Conservation (phyloP, 2,329 filamentous ascomycete genomes). For the Eutypella sp. region DNA sequence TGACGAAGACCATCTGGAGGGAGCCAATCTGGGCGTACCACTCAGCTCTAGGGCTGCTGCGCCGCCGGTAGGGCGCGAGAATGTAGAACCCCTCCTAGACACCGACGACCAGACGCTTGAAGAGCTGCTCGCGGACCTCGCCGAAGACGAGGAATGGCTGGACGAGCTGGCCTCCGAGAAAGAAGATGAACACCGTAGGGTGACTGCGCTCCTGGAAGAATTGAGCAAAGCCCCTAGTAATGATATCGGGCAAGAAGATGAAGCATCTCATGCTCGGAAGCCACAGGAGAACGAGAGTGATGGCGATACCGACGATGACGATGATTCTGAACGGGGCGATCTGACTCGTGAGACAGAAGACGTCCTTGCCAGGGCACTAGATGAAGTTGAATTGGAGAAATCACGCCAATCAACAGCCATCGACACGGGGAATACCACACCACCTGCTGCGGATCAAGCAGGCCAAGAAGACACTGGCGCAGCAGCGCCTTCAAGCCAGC, state of each 20-base stretch:
- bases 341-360: conserved; percentile 41
- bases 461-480: neutral
- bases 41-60: conserved; percentile 3
- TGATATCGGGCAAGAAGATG: conserved; percentile 3
- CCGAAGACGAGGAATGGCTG: conserved; percentile 26
- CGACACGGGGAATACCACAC: neutral
- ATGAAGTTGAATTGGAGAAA: conserved; percentile 38
- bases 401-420: conserved; percentile 10
- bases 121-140: conserved; percentile 43
- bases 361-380: conserved; percentile 40
- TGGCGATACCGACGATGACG: conserved; percentile 12
- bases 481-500: conserved; percentile 1
- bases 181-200: conserved; percentile 27
- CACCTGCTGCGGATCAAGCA: conserved; percentile 2
- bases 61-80: conserved; percentile 12
- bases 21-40: conserved; percentile 2
- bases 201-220: conserved; percentile 28
- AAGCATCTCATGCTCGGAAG: neutral
- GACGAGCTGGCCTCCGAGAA: conserved; percentile 27
- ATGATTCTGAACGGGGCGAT: conserved; percentile 45
- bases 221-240: conserved; percentile 19
- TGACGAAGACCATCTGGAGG: conserved; percentile 1
- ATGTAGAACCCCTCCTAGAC: conserved; percentile 35
- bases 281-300: conserved; percentile 3
- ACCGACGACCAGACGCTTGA: conserved; percentile 50